phyloP scores from a whole-genome alignment of 169 alveolate species.

The Eimeria sp. region DNA sequence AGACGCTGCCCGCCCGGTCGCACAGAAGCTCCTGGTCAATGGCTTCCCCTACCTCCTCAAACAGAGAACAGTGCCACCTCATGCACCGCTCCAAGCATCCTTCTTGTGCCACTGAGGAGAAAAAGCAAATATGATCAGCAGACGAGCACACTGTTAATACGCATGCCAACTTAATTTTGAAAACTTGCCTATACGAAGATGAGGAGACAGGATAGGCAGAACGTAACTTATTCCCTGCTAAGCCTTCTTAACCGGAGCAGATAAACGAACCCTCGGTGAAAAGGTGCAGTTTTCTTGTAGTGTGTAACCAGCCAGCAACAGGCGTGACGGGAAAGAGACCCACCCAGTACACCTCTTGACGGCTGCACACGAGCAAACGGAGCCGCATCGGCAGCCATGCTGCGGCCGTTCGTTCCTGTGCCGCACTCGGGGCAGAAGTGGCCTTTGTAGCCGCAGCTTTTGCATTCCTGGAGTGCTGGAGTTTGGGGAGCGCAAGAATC shows the following conservation, averaged over 20 bases:
- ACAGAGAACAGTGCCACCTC: slow-evolving; percentile 82
- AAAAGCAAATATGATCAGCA: background rate
- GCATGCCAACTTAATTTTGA: background rate
- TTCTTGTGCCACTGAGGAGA: slow-evolving; percentile 34
- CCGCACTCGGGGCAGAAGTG: slow-evolving; percentile 75
- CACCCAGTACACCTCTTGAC: slow-evolving; percentile 64
- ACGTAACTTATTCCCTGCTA: background rate
- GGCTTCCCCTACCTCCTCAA: slow-evolving; percentile 77
- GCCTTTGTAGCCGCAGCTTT: slow-evolving; percentile 59
- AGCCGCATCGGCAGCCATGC: background rate
- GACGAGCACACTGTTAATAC: background rate
- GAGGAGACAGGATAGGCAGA: background rate
- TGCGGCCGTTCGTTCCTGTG: slow-evolving; percentile 25
- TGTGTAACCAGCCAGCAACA: background rate
- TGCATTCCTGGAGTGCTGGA: slow-evolving; percentile 55
- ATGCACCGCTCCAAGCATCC: slow-evolving; percentile 60
- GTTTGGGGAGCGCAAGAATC: slow-evolving; percentile 54
- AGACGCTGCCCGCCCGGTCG: slow-evolving; percentile 45
- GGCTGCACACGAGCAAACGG: slow-evolving; percentile 44
- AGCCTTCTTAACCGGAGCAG: background rate
- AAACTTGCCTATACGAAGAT: background rate
- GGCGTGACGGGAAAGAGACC: background rate
- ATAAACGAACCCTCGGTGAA: background rate
- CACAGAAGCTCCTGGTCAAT: slow-evolving; percentile 73
- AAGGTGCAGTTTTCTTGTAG: background rate